phyloP scores from a whole-genome alignment of 1,284 basidiomycete genomes.

The Kwoniella shivajii region DNA sequence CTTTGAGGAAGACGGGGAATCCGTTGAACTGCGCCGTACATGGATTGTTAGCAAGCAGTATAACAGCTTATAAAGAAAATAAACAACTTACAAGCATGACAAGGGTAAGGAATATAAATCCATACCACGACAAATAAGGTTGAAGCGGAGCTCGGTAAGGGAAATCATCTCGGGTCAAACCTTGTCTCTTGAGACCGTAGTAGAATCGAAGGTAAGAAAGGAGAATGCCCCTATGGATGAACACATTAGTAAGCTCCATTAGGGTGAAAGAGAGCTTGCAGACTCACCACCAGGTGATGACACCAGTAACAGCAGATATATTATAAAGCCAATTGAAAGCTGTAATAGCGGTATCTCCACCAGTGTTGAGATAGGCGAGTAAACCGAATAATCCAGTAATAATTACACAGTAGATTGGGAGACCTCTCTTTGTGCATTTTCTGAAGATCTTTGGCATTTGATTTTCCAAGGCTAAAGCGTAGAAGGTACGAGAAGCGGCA shows the following conservation, averaged over 20 bases:
- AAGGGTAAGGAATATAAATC: conserved; percentile 20
- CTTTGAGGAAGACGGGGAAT: conserved; percentile 63
- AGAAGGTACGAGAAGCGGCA: conserved; percentile 77
- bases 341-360: conserved; percentile 35
- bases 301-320: conserved; percentile 67
- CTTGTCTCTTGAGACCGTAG: conserved; percentile 64
- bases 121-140: conserved; percentile 56
- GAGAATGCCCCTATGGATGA: conserved; percentile 61
- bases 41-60: background rate
- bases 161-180: conserved; percentile 60
- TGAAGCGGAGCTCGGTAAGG: conserved; percentile 63
- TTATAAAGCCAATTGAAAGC: conserved; percentile 65
- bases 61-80: background rate
- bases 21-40: conserved; percentile 38
- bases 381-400: conserved; percentile 59
- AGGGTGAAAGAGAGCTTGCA: background rate
- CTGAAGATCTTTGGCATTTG: conserved; percentile 62
- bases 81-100: conserved; percentile 16
- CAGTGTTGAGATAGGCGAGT: conserved; percentile 60
- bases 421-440: conserved; percentile 71
- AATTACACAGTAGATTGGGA: conserved; percentile 68
- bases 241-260: conserved; percentile 23
- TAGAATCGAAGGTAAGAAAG: conserved; percentile 74
- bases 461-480: conserved; percentile 74
- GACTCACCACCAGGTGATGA: conserved; percentile 64